These are phyloP conservation scores for Backusella circina DNA, from an alignment of 192 early-diverging fungal genomes.

Conservation along the genomic window DNA sequence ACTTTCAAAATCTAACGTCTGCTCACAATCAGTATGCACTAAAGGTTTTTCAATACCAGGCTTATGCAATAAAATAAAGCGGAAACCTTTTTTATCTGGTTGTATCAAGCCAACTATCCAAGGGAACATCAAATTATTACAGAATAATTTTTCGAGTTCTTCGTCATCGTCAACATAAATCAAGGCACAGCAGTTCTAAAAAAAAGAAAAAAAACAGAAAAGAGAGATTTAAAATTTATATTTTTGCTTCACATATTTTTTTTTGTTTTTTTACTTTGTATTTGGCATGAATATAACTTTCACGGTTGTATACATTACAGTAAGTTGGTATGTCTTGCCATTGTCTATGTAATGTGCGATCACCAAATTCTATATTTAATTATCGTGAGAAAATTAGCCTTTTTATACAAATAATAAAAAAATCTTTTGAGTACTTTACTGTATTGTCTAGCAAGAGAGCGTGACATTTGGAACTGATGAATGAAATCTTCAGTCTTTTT, in stretches of 20 bases:
- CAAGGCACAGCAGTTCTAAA: constrained; percentile 26
- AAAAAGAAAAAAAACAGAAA: neutral
- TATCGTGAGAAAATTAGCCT: neutral
- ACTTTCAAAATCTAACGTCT: constrained; percentile 34
- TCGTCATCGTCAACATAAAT: constrained; percentile 29
- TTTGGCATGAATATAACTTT: constrained; percentile 10
- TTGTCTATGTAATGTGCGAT: neutral
- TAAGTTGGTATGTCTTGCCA: neutral
- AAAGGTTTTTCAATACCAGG: neutral
- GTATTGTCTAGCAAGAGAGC: constrained; percentile 9
- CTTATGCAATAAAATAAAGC: constrained; percentile 18
- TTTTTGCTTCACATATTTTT: neutral
- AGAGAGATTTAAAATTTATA: neutral
- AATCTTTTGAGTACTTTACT: constrained; percentile 4
- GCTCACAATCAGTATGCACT: neutral
- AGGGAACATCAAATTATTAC: neutral
- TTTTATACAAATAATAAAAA: neutral
- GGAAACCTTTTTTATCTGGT: constrained; percentile 24
- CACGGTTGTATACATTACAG: neutral
- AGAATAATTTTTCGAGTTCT: constrained; percentile 12
- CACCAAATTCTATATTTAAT: neutral
- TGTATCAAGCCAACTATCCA: constrained; percentile 25
- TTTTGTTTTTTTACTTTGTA: constrained; percentile 19
- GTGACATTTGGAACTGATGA: neutral
- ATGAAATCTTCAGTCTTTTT: neutral